A percentile compares a stretch with the other conserved stretches of the same genome.
Conservation (phyloP, 768 basidiomycete genomes). For the Gelatoporia subvermispora region DNA sequence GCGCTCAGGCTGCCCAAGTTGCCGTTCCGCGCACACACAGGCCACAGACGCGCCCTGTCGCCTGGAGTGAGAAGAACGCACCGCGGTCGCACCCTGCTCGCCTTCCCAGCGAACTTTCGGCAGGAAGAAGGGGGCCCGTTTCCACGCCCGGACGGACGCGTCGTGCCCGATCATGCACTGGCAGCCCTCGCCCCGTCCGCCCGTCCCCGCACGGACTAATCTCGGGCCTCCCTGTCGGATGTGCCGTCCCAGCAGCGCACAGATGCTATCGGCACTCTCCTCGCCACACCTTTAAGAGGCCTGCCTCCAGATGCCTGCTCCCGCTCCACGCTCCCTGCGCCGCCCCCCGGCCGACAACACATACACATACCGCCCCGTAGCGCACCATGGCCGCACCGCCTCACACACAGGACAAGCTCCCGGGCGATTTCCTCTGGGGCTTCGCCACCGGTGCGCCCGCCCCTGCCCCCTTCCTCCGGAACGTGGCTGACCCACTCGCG, state of each 20-base stretch:
- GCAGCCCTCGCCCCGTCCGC: no score
- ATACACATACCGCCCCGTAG: no score
- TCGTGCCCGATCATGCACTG: no score
- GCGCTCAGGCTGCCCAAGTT: no score
- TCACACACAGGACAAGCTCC: constrained; percentile 28
- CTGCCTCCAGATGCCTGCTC: constrained; percentile 17
- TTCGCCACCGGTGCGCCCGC: constrained; percentile 57
- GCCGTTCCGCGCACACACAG: no score
- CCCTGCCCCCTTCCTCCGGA: constrained; percentile 6
- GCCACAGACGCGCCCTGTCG: no score
- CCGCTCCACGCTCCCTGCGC: constrained; percentile 12
- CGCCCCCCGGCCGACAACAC: no score
- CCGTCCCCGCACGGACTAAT: constrained; percentile 36
- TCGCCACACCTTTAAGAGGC: constrained; percentile 7
- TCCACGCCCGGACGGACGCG: constrained; percentile 6
- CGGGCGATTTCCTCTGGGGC: constrained; percentile 63
- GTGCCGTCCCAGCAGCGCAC: constrained; percentile 30
- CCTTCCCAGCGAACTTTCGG: no score
- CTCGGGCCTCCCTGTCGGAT: constrained; percentile 36
- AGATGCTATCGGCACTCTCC: constrained; percentile 24
- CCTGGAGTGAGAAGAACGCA: no score
- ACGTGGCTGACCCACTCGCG: not conserved
- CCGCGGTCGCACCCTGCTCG: no score
- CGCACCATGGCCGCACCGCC: constrained; percentile 19
- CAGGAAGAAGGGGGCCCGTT: not conserved